Evolutionary conservation across 2,329 filamentous ascomycete genomes (phyloP).

Genomic region (Aspergillus calidoustus): DNA sequence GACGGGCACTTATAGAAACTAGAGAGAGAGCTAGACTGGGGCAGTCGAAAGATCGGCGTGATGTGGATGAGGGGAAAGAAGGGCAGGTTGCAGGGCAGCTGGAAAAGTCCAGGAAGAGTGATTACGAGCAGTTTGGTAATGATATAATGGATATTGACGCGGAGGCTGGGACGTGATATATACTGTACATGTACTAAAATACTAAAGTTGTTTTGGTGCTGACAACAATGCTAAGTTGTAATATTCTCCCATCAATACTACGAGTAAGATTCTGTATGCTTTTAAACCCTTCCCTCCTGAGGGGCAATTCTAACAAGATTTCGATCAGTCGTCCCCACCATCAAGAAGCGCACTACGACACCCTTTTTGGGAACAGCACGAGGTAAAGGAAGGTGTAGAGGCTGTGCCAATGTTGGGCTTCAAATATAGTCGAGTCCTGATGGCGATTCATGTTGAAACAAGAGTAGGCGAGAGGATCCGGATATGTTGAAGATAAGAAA

Average conservation of each 20-base stretch:
- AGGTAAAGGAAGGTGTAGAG: too few species aligned
- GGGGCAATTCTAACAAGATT: slow-evolving; percentile 59
- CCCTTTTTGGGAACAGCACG: slow-evolving; percentile 37
- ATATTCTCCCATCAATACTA: slow-evolving; percentile 70
- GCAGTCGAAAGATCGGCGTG: neutral
- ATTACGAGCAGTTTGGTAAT: neutral
- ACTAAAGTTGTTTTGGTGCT: too few species aligned
- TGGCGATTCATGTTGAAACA: too few species aligned
- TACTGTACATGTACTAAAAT: too few species aligned
- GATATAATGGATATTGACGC: slow-evolving; percentile 10
- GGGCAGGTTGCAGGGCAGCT: neutral
- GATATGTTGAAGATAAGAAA: slow-evolving; percentile 1
- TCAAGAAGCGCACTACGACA: slow-evolving; percentile 90
- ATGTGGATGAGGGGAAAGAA: neutral
- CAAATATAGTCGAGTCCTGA: too few species aligned
- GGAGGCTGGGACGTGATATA: neutral
- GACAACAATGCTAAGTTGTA: slow-evolving; percentile 15
- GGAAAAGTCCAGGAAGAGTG: neutral
- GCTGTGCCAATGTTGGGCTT: too few species aligned
- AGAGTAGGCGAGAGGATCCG: too few species aligned
- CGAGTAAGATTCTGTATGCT: slow-evolving; percentile 64
- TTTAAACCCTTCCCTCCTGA: too few species aligned
- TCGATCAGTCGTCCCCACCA: slow-evolving; percentile 79
- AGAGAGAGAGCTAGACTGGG: slow-evolving; percentile 18
- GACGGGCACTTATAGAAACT: slow-evolving; percentile 60